Conservation (phyloP, 805 yeast genomes). For the Komagataella ulmi region DNA sequence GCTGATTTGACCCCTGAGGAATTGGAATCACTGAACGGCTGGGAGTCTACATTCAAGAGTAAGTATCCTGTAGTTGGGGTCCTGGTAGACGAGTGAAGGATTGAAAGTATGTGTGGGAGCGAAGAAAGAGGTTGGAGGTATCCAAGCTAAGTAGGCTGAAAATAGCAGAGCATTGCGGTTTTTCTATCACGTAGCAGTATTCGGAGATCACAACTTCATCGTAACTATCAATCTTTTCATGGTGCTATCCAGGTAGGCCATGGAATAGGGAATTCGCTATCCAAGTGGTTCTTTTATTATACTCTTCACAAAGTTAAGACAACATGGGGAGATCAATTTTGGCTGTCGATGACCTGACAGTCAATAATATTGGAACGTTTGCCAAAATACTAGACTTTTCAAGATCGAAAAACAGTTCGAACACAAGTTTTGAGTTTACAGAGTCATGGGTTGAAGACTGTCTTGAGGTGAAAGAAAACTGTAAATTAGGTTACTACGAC, state of each 20-base stretch:
- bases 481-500: constrained; percentile 44
- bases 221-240: no score
- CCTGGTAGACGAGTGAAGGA: constrained; percentile 24
- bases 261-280: constrained; percentile 4
- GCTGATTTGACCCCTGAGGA: constrained; percentile 49
- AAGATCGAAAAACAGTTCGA: constrained; percentile 25
- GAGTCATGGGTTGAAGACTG: constrained; percentile 39
- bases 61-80: constrained; percentile 79
- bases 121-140: not conserved
- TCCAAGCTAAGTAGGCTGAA: not conserved
- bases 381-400: constrained; percentile 38
- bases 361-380: constrained; percentile 45
- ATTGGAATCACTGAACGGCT: constrained; percentile 54
- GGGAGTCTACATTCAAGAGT: constrained; percentile 73
- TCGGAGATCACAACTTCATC: no score
- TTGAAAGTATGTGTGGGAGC: not conserved
- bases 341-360: constrained; percentile 44
- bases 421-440: constrained; percentile 18
- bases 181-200: no score
- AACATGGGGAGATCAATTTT: constrained; percentile 20
- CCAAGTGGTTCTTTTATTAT: constrained; percentile 11
- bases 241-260: no score
- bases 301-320: constrained; percentile 10
- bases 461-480: constrained; percentile 32
- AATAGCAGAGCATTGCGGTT: not conserved